Base-by-base conservation (phyloP, 2,329 filamentous ascomycete species). In the Coleophoma crateriformis region DNA sequence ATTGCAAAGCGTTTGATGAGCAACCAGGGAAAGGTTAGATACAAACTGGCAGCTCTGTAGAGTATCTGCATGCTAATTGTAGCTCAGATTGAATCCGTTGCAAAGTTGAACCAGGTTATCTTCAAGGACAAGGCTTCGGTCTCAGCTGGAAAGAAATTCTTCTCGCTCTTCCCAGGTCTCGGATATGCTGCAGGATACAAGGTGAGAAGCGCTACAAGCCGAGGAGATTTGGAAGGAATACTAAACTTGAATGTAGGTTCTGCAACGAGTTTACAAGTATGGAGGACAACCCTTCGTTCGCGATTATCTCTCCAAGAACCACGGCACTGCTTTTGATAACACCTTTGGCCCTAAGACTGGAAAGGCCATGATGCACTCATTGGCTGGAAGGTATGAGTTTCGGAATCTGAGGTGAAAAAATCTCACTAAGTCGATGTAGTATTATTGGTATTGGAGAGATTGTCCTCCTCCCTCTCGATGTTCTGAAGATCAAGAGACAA, bases 1-100 rank as follows among this genome's bases (percentile, higher is more conserved):
- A 96, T 95, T 64, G 92, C 94, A 56, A 99, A 99, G 79, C 89
- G 94, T 61, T 82, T 99, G 72, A 99, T 99, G 94, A 96, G 90
- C 82, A 96, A 99, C 73, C 87, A 95, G 69, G 83, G 82, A 66
- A 88, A 77, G 73, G 81, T 88, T 68, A 60, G 71, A 58, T 46
- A 48, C 50, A 38, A 42, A 33, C 2, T 37, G 5, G 32, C 35
- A 54, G 12, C 11, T 11, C 32, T 13, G 43, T 42, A 46, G 8
- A 55, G 60, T 3, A 27, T 27, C 8, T 27, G 27, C 27, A 27
- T 63, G 52, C 62, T 58, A 49, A 57, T 46, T 44, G 60, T 47
- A 41, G 20, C 11, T 8, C 38, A 83, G 77, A 80, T 88, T 60
- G 66, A 72, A 49, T 78, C 73, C 47, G 61, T 72, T 27, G 66